Base-by-base conservation (phyloP, 805 yeast genomes). In the Tetrapisispora nanseiensis region DNA sequence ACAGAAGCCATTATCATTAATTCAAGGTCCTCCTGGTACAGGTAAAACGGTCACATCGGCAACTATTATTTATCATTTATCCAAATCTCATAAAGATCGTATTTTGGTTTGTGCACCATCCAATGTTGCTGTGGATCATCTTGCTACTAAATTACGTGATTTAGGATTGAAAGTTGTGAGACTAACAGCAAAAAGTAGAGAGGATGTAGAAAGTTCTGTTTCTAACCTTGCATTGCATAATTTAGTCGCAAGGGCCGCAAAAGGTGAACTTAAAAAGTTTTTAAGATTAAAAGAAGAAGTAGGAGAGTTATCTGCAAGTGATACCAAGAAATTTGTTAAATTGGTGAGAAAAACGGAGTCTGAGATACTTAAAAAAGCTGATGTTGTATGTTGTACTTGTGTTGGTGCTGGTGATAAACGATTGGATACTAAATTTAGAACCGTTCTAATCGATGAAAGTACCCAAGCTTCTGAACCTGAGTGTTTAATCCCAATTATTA, bases 1-100 rank as follows among this genome's bases (percentile, higher is more conserved):
- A 44, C 74, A 73, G 52, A 69, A 77, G 49, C 95, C 95, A 2
- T 67, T 87, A 34, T 75, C 92, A 6, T 69, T 86, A 50, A 86
- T 86, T 47, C 96, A 89, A 61, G 97, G 97, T 15, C 97, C 97
- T 9, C 97, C 97, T 3, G 95, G 95, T 49, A 89, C 97, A 0
- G 97, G 97, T 59, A 89, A 89, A 57, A 89, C 97, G 1, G 94
- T 86, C 13, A 87, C 95, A 0, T 86, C 95, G 0, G 90, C 95
- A 2, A 80, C 95, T 0, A 84, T 89, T 44, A 75, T 87, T 24
- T 81, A 84, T 51, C 95, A 86, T 54, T 65, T 86, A 41, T 70
- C 78, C 3, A 75, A 76, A 45, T 55, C 79, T 46, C 76, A 75
- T 51, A 74, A 75, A 42, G 79, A 76, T 37, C 75, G 76, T 47